phyloP scores from a whole-genome alignment of 2,329 filamentous ascomycete genomes.

The Ophiocordyceps polyrhachis-furcata region DNA sequence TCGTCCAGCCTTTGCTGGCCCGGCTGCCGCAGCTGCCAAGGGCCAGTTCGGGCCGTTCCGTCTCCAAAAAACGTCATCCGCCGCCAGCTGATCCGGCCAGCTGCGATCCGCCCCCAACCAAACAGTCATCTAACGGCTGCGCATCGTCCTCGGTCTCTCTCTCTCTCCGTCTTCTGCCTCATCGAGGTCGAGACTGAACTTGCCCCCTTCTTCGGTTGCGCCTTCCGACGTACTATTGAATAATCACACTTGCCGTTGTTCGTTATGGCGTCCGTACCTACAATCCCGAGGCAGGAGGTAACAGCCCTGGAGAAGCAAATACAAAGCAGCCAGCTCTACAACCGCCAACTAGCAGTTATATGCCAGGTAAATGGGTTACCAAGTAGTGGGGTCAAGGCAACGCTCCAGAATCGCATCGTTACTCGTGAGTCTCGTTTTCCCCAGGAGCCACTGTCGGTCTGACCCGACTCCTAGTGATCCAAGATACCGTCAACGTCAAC shows the following conservation, averaged over 20 bases:
- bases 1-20: background rate
- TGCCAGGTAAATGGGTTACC: constrained; percentile 56
- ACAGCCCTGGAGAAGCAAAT: constrained; percentile 24
- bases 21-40: background rate
- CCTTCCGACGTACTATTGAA: background rate
- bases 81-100: background rate
- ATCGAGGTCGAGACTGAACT: background rate
- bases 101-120: background rate
- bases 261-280: constrained; percentile 10
- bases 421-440: constrained; percentile 40
- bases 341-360: constrained; percentile 54
- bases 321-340: constrained; percentile 26
- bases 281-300: constrained; percentile 22
- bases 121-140: background rate
- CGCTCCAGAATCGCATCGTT: constrained; percentile 61
- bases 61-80: background rate
- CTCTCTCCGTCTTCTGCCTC: background rate
- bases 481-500: constrained; percentile 16
- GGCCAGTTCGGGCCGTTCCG: background rate
- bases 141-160: background rate
- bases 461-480: constrained; percentile 17
- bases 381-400: constrained; percentile 69
- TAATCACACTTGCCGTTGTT: background rate
- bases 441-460: background rate
- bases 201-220: background rate